phyloP scores from a whole-genome alignment of 2,329 filamentous ascomycete genomes.

The Helotiales sp. region DNA sequence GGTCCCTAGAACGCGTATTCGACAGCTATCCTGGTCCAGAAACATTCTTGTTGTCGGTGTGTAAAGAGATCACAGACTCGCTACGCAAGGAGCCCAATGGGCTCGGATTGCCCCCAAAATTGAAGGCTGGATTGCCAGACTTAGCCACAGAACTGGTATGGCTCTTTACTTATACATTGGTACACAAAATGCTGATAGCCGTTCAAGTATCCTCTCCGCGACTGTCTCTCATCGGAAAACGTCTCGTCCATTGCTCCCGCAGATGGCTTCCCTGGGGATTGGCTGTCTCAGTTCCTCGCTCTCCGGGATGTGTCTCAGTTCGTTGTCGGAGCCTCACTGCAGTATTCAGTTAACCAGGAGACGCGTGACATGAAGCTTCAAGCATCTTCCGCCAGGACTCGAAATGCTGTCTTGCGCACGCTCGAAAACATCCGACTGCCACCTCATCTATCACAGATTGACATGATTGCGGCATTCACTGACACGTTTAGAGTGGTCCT shows the following conservation, averaged over 20 bases:
- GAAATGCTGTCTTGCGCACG: constrained; percentile 40
- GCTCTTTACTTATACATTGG: background rate
- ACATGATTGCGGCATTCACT: constrained; percentile 39
- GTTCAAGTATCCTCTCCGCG: constrained; percentile 39
- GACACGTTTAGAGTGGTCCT: constrained; percentile 39
- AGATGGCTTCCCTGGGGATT: constrained; percentile 34
- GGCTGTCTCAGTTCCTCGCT: constrained; percentile 41
- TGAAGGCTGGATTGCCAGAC: constrained; percentile 39
- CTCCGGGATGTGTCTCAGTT: constrained; percentile 42
- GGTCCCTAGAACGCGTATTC: constrained; percentile 39
- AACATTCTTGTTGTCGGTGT: constrained; percentile 40
- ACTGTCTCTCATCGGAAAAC: constrained; percentile 38
- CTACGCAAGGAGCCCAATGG: constrained; percentile 39
- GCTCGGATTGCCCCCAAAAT: constrained; percentile 35
- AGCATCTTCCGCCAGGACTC: constrained; percentile 36
- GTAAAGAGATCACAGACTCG: constrained; percentile 39
- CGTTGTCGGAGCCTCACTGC: constrained; percentile 41
- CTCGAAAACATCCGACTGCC: constrained; percentile 40
- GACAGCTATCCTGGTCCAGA: constrained; percentile 41
- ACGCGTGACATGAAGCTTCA: constrained; percentile 38
- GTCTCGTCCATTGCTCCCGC: constrained; percentile 37
- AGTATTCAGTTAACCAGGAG: constrained; percentile 39
- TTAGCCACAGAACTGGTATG: constrained; percentile 39
- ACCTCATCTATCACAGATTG: constrained; percentile 36
- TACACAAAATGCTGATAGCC: background rate